Base-by-base conservation (phyloP, 257 asterid species). In the Catharanthus roseus region DNA sequence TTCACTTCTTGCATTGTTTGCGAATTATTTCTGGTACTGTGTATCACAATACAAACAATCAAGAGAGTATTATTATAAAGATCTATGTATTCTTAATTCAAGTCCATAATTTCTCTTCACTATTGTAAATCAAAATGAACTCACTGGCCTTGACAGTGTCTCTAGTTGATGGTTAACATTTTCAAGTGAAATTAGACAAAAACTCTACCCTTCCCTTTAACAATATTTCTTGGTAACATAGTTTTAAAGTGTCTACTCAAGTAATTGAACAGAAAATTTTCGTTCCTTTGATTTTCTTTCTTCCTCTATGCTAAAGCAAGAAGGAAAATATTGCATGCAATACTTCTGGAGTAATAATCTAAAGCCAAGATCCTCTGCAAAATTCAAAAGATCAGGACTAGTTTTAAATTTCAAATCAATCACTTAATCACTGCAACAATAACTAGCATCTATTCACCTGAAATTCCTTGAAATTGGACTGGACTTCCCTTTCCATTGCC, bases 401-500 rank as follows among this genome's bases (percentile, higher is more conserved):
- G 41, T 69, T 24, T 55, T 4, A 70, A 15, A 42, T 15, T 60
- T 36, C 53, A 71, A 71, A 58, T 38, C 1, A n/a, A 19, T n/a
- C 29, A 41, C 6, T 39, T 13, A 36, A 71, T 12, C 16, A 38
- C 53, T 29, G 29, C 41, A 45, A 56, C 23, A 34, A 62, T 18
- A 10, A 50, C 38, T 2, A 10, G 34, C 64, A 33, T 44, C 41
- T 69, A 42, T 81, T 74, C 49, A 93, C 98, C 90, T 88, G 91
- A 81, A 91, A 93, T 70, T 93, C 96, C 73, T 85, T 86, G 82
- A 91, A 93, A 77, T 84, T 82, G 18, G 93, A 80, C 23, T 88
- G 88, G 38, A 70, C 84, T 77, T 87, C 97, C 77, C 99, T 86
- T 75, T 86, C 88, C 90, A 83, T 82, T 33, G 97, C 97, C 72